Evolutionary conservation across 106 monocot species (phyloP).

Genomic region (Cymbidium sinense): DNA sequence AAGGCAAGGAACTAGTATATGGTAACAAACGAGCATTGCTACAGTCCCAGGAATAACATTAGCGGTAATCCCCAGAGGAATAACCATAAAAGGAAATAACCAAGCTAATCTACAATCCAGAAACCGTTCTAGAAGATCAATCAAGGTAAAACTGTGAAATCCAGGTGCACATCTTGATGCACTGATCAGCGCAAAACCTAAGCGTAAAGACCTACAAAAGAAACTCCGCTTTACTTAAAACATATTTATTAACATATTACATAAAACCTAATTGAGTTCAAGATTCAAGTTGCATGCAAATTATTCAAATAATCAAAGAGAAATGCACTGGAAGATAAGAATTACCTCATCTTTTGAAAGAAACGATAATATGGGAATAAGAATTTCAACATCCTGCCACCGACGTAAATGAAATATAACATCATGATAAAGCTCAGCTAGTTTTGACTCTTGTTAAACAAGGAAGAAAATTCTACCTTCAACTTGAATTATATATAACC

Average conservation of each 20-base stretch:
- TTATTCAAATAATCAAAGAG: not conserved
- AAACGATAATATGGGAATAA: slow-evolving; percentile 64
- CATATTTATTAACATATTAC: not conserved
- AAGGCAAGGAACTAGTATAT: too few relatives aligned
- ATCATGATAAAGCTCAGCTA: slow-evolving; percentile 1
- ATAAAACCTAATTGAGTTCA: not conserved
- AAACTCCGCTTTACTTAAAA: not conserved
- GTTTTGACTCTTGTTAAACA: not conserved
- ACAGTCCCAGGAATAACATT: too few relatives aligned
- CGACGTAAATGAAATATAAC: slow-evolving; percentile 14
- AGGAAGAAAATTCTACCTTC: slow-evolving; percentile 36
- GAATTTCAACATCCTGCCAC: slow-evolving; percentile 85
- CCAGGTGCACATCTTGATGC: not conserved
- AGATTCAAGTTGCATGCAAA: not conserved
- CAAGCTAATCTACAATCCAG: too few relatives aligned
- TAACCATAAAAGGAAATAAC: too few relatives aligned
- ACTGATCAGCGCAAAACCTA: not conserved
- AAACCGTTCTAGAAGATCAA: not conserved
- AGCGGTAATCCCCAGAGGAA: too few relatives aligned
- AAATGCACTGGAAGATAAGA: not conserved
- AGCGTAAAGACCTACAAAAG: not conserved
- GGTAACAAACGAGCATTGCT: too few relatives aligned
- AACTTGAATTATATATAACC: slow-evolving; percentile 58
- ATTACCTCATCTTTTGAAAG: slow-evolving; percentile 89
- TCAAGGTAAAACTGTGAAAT: not conserved